Base-by-base conservation (phyloP, 73 alveolate genomes). In the Paramecium biaurelia region DNA sequence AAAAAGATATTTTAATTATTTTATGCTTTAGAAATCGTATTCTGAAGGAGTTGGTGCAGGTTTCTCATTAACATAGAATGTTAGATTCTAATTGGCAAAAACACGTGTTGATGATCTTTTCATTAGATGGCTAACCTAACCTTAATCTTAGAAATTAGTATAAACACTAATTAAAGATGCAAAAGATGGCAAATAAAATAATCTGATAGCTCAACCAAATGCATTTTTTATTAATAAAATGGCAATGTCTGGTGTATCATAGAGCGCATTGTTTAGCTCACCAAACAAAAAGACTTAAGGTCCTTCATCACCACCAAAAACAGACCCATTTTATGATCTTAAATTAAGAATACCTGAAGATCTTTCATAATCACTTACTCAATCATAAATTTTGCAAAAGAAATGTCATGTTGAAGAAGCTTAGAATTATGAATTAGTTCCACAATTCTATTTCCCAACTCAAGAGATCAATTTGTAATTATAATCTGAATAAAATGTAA, bases 371-470 rank as follows among this genome's bases (percentile, higher is more conserved):
- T 79, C 90, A 38, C 47, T 79, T 20, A 79, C 90, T 24, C 14
- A 79, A 79, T 79, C 90, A 9, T 34, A 79, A 45, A 41, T 79
- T 11, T 30, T 79, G 14, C 23, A 11, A 8, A 79, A 47, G 24
- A 79, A 45, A 45, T 21, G 30, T 30, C 76, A 42, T 23, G 72
- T 79, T 11, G 70, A 79, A 21, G 43, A 43, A 35, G 47, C 47
- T 0, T 1, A 45, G 15, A 89, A 89, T 43, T 89, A 89, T 45
- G 94, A 89, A 24, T 63, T 37, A 32, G 74, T 70, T 41, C 93
- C 93, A 26, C 90, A 88, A 43, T 88, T 88, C 57, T 89, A 89
- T 72, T 89, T 70, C 23, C 92, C 94, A 70, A 34, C 56, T 15
- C 26, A 70, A 49, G 56, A 41, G 38, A 26, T 89, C 18, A 82